Base-by-base conservation (phyloP, 495 filamentous ascomycete species). In the Endocarpon pusillum region DNA sequence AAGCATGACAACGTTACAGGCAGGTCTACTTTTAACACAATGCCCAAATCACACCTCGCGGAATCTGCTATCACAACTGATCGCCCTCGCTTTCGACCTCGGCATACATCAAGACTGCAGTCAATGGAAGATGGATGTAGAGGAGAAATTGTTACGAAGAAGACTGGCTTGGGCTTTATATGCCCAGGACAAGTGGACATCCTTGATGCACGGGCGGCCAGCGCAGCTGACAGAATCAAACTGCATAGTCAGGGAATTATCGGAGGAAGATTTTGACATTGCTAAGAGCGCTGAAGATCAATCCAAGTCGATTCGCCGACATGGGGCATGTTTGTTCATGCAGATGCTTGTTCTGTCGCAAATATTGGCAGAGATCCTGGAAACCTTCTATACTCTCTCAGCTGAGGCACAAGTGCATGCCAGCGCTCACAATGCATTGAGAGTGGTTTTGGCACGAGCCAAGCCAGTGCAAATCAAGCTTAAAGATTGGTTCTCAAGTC, bases 1-100 rank as follows among this genome's bases (percentile, higher is more conserved):
- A 2, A 92, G 87, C 40, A 66, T 94, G n/a, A 86, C 87, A 11
- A 89, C 86, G 2, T 70, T 97, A 19, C 89, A 97, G 52, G 86
- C 84, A 3, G 89, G 87, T 7, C 58, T 97, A 31, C 54, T 97
- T 22, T 66, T 97, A 15, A 77, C 87, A 40, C 86, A 97, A 45
- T 71, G 83, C 25, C 84, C 86, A 12, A 80, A 85, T 29, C 67
- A 86, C 1, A 81, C 85, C 42, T 80, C 85, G 18, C 82, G 84
- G 60, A 77, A 80, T 1, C 60, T 91, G 37, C 94, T 86, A 11
- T 79, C 81, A 0, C 86, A 94, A 51, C 38, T 71, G 21, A 61
- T 68, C 36, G 64, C 62, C 8, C 61, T 59, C n/a, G 57, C 62
- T 8, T 69, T 69, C 33, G 64, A 66, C 39, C 54, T 74, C 3